Percentiles rank a stretch among this genome's conserved stretches.
These are phyloP conservation scores for Amphicarpaea edgeworthii DNA, from an alignment of 306 rosid genomes.

Conservation along the genomic window DNA sequence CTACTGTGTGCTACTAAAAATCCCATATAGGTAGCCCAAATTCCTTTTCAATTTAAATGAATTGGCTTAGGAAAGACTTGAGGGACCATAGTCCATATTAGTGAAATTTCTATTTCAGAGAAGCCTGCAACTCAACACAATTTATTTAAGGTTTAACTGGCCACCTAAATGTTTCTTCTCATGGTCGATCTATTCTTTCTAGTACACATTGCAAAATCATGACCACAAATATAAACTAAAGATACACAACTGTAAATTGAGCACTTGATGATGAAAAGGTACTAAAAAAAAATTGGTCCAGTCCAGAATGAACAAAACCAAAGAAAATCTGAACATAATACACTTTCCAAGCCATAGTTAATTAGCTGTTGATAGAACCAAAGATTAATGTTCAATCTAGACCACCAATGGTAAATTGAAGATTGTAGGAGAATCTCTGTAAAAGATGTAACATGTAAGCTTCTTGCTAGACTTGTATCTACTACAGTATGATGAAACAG, in stretches of 20 bases:
- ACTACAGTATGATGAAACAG: background rate
- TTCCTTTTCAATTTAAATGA: background rate
- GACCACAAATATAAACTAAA: background rate
- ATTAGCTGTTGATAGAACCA: background rate
- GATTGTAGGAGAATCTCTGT: conserved; percentile 9
- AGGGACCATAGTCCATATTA: background rate
- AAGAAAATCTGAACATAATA: background rate
- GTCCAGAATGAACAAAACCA: conserved; percentile 1
- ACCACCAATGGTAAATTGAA: background rate
- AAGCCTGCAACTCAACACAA: background rate
- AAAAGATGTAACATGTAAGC: background rate
- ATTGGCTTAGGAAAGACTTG: background rate
- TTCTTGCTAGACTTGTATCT: background rate
- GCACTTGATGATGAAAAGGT: background rate
- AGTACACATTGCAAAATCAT: background rate
- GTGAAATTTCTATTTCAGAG: background rate
- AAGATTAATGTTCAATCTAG: conserved; percentile 22
- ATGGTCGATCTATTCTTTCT: conserved; percentile 9
- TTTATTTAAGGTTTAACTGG: background rate
- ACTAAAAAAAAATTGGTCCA: background rate
- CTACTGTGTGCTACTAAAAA: background rate
- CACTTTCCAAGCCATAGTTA: conserved; percentile 3
- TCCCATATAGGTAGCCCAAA: background rate
- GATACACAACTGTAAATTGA: background rate
- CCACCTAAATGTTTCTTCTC: background rate